Base-by-base conservation (phyloP, 139 green algal species). In the Medakamo hakoo region DNA sequence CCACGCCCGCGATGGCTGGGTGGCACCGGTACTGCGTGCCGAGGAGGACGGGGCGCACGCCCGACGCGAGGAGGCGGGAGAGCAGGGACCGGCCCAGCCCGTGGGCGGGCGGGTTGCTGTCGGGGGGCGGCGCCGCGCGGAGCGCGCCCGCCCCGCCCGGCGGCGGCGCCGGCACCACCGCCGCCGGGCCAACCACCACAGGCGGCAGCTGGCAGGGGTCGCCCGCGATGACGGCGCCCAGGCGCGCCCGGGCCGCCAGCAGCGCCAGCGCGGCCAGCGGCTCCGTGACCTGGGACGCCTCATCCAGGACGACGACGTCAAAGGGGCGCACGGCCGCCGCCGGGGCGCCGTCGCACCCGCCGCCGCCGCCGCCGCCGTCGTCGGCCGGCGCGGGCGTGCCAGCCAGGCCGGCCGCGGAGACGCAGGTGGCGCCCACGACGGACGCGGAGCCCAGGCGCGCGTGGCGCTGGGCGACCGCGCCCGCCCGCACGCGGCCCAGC, bases 151-250 rank as follows among this genome's bases (percentile, higher is more conserved):
- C 48, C 18, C 48, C 19, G 48, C 19, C 29, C 23, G 27, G 23
- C 24, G 16, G 60, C 21, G 62, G 29, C 18, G 4, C 18, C 0
- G 49, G 27, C 0, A 63, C 67, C 57, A 82, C 58, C 1, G 60
- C 24, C 1, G 77, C 57, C 19, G 88, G 88, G 25, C 2, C 60
- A 21, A 81, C 71, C 14, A 95, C 67, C 2, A 95, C 72, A 1
- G 87, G 85, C 2, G 86, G 86, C 60, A 95, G 82, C 71, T 95
- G 87, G 58, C 68, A 73, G 5, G 88, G 87, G 74, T 95, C 88
- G 9, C 87, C 87, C 0, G 86, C 87, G 27, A 78, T 77, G 16
- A 95, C 71, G 3, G 92, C 56, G n/a, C 60, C 83, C 80, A 70
- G 76, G n/a, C n/a, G n/a, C 22, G 71, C 69, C 9, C 64, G 58